These are phyloP conservation scores for Penicillium paneum DNA, from an alignment of 2,329 filamentous ascomycete genomes.

Conservation along the genomic window DNA sequence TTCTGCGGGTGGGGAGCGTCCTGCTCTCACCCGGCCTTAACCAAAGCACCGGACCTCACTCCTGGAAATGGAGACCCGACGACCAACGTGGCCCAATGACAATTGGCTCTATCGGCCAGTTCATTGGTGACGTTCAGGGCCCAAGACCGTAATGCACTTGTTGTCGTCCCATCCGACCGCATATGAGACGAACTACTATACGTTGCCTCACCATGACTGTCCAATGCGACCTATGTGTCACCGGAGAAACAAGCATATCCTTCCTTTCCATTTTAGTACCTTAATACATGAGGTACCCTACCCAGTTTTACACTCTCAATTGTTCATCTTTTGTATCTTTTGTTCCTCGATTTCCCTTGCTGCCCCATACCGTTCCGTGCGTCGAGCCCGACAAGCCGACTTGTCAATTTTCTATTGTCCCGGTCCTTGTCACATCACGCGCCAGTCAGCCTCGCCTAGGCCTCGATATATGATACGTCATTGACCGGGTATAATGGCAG, in stretches of 20 bases:
- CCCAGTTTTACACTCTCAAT: constrained; percentile 17
- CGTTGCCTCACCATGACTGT: constrained; percentile 35
- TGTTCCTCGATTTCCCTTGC: constrained; percentile 21
- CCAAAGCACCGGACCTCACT: constrained; percentile 24
- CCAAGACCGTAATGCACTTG: constrained; percentile 30
- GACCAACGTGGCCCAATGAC: constrained; percentile 45
- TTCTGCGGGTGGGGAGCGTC: constrained; percentile 29
- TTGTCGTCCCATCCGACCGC: constrained; percentile 29
- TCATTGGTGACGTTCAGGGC: constrained; percentile 34
- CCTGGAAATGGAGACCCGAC: constrained; percentile 28
- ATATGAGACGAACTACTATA: constrained; percentile 31
- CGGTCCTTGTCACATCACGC: constrained; percentile 19
- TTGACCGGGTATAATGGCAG: constrained; percentile 37
- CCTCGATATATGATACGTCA: constrained; percentile 29
- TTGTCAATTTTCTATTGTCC: constrained; percentile 29
- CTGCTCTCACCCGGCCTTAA: constrained; percentile 30
- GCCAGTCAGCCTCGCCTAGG: constrained; percentile 20
- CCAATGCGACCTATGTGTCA: constrained; percentile 27
- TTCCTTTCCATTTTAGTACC: constrained; percentile 28
- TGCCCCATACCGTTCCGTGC: constrained; percentile 25
- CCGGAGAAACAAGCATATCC: constrained; percentile 30
- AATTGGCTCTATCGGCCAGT: constrained; percentile 29
- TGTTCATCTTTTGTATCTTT: constrained; percentile 24
- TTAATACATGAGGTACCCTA: constrained; percentile 28
- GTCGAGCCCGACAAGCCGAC: constrained; percentile 25